These are phyloP conservation scores for Diaporthe amygdali DNA, from an alignment of 2,329 filamentous ascomycete genomes.

Conservation along the genomic window DNA sequence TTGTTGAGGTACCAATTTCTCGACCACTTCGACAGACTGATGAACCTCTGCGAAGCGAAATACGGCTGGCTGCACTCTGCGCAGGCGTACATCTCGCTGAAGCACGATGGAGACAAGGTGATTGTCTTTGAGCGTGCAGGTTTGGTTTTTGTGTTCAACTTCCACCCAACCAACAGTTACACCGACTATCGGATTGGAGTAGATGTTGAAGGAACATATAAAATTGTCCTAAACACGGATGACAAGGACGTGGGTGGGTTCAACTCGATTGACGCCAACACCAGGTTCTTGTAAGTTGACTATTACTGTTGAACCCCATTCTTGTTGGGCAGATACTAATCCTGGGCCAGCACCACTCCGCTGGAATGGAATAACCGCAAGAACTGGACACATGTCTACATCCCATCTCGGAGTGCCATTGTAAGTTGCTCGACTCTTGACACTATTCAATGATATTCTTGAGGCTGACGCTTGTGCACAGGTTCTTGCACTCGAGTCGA, in stretches of 20 bases:
- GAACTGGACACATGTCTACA: slow-evolving; percentile 93
- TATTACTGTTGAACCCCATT: background rate
- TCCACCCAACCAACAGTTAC: slow-evolving; percentile 84
- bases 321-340: background rate
- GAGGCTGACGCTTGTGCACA: slow-evolving; percentile 35
- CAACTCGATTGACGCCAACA: slow-evolving; percentile 76
- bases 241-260: slow-evolving; percentile 79
- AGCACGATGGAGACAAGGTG: slow-evolving; percentile 93
- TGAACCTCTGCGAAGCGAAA: slow-evolving; percentile 87
- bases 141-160: slow-evolving; percentile 94
- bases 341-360: slow-evolving; percentile 66
- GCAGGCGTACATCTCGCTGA: slow-evolving; percentile 92
- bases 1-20: slow-evolving; percentile 89
- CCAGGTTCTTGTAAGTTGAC: slow-evolving; percentile 71
- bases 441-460: background rate
- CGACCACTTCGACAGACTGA: slow-evolving; percentile 90
- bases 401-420: slow-evolving; percentile 82
- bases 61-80: slow-evolving; percentile 88
- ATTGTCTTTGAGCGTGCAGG: slow-evolving; percentile 94
- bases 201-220: slow-evolving; percentile 83
- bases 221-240: slow-evolving; percentile 84
- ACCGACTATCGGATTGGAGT: slow-evolving; percentile 92
- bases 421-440: slow-evolving; percentile 55
- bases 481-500: slow-evolving; percentile 59
- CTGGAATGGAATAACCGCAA: slow-evolving; percentile 87